Evolutionary conservation across 2,329 filamentous ascomycete genomes (phyloP).

Genomic region (Tothia fuscella): DNA sequence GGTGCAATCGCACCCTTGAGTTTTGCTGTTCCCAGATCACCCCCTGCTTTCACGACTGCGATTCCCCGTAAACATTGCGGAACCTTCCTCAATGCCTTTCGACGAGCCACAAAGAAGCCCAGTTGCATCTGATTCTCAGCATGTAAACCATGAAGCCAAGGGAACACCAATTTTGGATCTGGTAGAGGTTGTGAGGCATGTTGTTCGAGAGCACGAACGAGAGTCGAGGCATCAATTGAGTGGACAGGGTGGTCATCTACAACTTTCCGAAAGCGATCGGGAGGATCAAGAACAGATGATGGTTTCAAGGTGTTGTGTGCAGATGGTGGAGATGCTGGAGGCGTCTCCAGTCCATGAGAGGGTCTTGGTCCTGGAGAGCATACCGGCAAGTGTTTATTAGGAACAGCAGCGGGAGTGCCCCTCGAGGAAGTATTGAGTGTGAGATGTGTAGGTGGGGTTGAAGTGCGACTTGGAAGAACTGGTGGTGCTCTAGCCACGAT

Average conservation of each 20-base stretch:
- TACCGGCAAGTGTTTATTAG: conserved; percentile 83
- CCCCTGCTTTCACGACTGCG: conserved; percentile 79
- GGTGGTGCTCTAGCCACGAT: conserved; percentile 8
- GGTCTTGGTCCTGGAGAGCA: conserved; percentile 66
- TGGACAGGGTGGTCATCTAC: conserved; percentile 52
- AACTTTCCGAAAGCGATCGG: conserved; percentile 48
- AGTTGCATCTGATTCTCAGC: conserved; percentile 80
- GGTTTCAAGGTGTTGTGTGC: conserved; percentile 24
- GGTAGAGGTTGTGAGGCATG: conserved; percentile 70
- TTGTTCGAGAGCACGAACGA: conserved; percentile 65
- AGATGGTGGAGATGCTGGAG: conserved; percentile 21
- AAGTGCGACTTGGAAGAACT: conserved; percentile 1
- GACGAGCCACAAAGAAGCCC: conserved; percentile 74
- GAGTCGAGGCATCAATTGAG: conserved; percentile 54
- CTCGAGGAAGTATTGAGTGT: conserved; percentile 45
- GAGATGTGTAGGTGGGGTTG: conserved; percentile 24
- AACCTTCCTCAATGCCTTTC: conserved; percentile 55
- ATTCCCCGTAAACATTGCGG: conserved; percentile 70
- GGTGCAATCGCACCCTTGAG: conserved; percentile 80
- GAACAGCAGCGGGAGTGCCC: conserved; percentile 49
- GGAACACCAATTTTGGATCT: conserved; percentile 76
- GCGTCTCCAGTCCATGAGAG: conserved; percentile 36
- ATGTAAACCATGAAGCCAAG: conserved; percentile 91
- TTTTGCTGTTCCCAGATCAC: conserved; percentile 59
- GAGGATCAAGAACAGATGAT: conserved; percentile 53